phyloP scores from a whole-genome alignment of 2,329 filamentous ascomycete genomes.

The Onygenales sp. region DNA sequence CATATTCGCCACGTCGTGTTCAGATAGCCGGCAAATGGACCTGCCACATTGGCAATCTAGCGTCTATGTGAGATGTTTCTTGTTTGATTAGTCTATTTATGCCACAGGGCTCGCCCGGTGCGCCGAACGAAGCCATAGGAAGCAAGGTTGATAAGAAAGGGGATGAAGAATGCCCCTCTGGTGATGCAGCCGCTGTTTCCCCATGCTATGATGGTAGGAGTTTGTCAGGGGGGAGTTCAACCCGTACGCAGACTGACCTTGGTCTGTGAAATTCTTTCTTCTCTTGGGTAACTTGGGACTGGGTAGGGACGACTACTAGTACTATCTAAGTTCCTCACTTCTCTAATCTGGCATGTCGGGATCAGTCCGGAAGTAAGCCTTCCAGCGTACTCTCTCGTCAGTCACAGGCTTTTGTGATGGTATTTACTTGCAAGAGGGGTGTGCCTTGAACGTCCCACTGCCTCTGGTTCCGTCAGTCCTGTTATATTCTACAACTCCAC shows the following conservation, averaged over 20 bases:
- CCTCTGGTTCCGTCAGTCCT: neutral
- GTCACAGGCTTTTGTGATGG: neutral
- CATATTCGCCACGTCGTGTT: neutral
- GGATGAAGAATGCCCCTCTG: slow-evolving; percentile 8
- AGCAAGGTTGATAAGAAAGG: slow-evolving; percentile 16
- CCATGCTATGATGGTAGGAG: slow-evolving; percentile 10
- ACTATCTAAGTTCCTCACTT: neutral
- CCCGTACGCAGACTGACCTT: slow-evolving; percentile 10
- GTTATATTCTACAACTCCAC: neutral
- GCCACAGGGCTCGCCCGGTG: neutral
- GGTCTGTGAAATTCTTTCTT: no score
- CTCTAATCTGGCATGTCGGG: slow-evolving; percentile 12
- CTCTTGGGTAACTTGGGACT: neutral
- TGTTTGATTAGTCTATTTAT: neutral
- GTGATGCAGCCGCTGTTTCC: slow-evolving; percentile 15
- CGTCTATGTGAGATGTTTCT: slow-evolving; percentile 15
- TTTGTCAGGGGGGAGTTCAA: slow-evolving; percentile 7
- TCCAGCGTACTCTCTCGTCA: neutral
- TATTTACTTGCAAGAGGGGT: no score
- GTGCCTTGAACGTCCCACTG: neutral
- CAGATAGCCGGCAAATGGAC: slow-evolving; percentile 8
- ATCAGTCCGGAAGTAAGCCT: slow-evolving; percentile 6
- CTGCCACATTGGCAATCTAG: slow-evolving; percentile 16
- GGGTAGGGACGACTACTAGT: neutral
- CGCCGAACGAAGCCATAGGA: slow-evolving; percentile 14